phyloP scores from a whole-genome alignment of 805 yeast genomes.

The Alloascoidea hylecoeti region DNA sequence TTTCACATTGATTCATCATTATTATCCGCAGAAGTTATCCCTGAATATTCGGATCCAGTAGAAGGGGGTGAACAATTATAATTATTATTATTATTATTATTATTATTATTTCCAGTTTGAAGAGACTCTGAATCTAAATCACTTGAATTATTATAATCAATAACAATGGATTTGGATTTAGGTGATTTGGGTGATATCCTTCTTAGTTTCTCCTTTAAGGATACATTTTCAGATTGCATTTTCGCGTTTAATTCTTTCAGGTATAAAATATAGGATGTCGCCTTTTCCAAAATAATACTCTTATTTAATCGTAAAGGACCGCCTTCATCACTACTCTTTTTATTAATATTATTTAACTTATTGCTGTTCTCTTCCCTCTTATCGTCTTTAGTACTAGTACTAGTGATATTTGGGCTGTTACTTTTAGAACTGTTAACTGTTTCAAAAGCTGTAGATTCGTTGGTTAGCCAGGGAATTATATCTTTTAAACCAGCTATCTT shows the following conservation, averaged over 20 bases:
- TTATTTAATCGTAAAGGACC: conserved; percentile 37
- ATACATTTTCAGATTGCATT: conserved; percentile 17
- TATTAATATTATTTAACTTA: conserved; percentile 3
- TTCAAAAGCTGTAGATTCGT: conserved; percentile 50
- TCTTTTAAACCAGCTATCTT: conserved; percentile 55
- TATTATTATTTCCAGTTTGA: no score
- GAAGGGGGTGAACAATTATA: no score
- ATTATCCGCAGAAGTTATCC: no score
- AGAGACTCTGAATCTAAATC: no score
- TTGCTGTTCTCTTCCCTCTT: no score
- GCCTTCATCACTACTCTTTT: not conserved
- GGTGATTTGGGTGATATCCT: no score
- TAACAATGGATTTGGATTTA: no score
- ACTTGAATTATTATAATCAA: no score
- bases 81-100: no score
- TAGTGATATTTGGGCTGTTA: conserved; percentile 2
- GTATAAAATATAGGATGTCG: conserved; percentile 42
- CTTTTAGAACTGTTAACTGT: conserved; percentile 14
- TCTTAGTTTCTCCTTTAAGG: conserved; percentile 13
- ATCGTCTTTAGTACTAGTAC: not conserved
- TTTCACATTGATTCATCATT: no score
- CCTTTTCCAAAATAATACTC: conserved; percentile 54
- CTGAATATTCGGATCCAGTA: no score
- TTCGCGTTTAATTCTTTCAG: conserved; percentile 34
- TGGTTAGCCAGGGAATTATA: conserved; percentile 53